Base-by-base conservation (phyloP, 768 basidiomycete species). In the Rubroboletus pulcherrimus region DNA sequence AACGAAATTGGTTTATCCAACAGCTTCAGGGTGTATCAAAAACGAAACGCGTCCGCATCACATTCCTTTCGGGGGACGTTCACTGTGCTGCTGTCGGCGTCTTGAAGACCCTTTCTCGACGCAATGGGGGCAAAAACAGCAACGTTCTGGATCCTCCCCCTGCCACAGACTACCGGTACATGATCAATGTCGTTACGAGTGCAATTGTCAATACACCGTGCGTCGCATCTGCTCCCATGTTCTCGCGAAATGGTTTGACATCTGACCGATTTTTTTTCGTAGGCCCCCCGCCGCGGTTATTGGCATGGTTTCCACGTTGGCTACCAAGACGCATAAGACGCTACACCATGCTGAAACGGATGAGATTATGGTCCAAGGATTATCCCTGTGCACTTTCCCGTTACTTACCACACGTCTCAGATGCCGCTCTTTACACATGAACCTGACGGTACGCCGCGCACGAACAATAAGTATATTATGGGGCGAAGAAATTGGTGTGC, bases 201-300 rank as follows among this genome's bases (percentile, higher is more conserved):
- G 96, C 96, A 14, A 98, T 99, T 59, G 96, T 99, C 46, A 96
- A 97, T 67, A 97, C 96, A 6, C 94, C 96, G 88, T 87, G 66
- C 67, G 89, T 76, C 10, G 8, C 56, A 7, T 35, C 19, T 19
- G 17, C 37, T 30, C 14, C 14, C 14, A 10, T n/a, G 15, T 12
- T 3, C 26, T 29, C 6, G 2, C 47, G 42, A 49, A 34, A 37
- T 53, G 30, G 19, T 1, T 19, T 53, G 57, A 35, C 19, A 10
- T 29, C 8, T 31, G 33, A 54, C 4, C 30, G 24, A 46, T 34
- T 29, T 29, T 21, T 21, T n/a, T 51, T 44, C 9, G 21, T 53
- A 75, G 73, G 34, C 90, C 89, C 14, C 91, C 92, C 0, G 72
- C 75, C 51, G 80, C 77, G 3, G 93, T 95, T 14, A 81, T 95